Conservation (phyloP, 2,329 filamentous ascomycete species). For the Alternaria dauci region DNA sequence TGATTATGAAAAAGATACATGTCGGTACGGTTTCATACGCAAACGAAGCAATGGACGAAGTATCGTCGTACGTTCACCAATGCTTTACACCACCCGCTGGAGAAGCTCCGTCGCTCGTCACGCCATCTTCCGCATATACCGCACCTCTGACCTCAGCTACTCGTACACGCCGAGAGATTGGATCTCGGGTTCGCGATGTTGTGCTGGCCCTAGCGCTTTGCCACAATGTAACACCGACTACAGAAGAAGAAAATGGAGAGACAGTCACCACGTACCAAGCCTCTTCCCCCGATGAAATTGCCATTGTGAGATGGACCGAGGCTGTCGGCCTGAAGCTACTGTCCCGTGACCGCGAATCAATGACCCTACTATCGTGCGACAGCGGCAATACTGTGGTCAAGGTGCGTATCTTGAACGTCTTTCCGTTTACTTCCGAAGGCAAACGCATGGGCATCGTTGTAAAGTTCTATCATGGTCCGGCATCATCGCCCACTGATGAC, state of each 20-base stretch:
- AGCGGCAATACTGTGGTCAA: slow-evolving; percentile 78
- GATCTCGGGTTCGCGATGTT: slow-evolving; percentile 89
- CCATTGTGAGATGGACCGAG: slow-evolving; percentile 95
- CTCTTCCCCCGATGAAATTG: slow-evolving; percentile 96
- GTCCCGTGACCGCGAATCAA: slow-evolving; percentile 85
- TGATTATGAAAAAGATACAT: slow-evolving; percentile 99
- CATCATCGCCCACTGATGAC: slow-evolving; percentile 56
- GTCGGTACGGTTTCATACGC: slow-evolving; percentile 98
- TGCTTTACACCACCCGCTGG: slow-evolving; percentile 68
- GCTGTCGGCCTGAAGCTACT: slow-evolving; percentile 85
- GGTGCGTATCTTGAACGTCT: slow-evolving; percentile 90
- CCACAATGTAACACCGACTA: slow-evolving; percentile 95
- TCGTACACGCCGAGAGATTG: slow-evolving; percentile 89
- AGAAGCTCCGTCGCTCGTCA: slow-evolving; percentile 64
- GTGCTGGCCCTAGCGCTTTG: slow-evolving; percentile 91
- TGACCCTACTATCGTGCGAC: slow-evolving; percentile 80
- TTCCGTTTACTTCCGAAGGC: slow-evolving; percentile 96
- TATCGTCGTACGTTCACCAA: slow-evolving; percentile 83
- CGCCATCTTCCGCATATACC: slow-evolving; percentile 75
- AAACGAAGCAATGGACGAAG: slow-evolving; percentile 99
- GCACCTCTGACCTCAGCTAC: slow-evolving; percentile 72
- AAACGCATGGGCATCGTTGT: slow-evolving; percentile 99
- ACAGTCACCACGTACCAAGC: slow-evolving; percentile 89
- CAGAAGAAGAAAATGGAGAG: slow-evolving; percentile 81
- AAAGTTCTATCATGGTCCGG: slow-evolving; percentile 68